Conservation (phyloP, 2,329 filamentous ascomycete genomes). For the Penicillium expansum region DNA sequence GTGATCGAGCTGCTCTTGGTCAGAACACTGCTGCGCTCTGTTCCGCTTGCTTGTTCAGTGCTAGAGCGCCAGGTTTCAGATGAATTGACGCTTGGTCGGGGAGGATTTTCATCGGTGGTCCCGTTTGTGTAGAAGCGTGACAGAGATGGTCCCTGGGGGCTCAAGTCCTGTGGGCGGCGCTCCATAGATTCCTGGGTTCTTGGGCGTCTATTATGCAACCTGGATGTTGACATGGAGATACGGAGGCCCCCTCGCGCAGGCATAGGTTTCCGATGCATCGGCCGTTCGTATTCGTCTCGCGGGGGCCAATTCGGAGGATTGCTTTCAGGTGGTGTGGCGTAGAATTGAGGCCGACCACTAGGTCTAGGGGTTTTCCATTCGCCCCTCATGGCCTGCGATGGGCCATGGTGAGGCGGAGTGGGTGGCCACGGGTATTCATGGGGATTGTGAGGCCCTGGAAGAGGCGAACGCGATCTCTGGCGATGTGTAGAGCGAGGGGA, state of each 20-base stretch:
- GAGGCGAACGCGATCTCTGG: slow-evolving; percentile 24
- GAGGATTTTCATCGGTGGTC: slow-evolving; percentile 34
- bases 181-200: slow-evolving; percentile 27
- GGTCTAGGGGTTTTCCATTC: slow-evolving; percentile 20
- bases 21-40: slow-evolving; percentile 76
- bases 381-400: slow-evolving; percentile 15
- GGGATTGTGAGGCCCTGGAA: slow-evolving; percentile 10
- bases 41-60: slow-evolving; percentile 58
- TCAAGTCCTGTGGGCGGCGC: slow-evolving; percentile 24
- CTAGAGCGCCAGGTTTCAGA: slow-evolving; percentile 60
- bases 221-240: slow-evolving; percentile 40
- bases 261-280: slow-evolving; percentile 26
- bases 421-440: slow-evolving; percentile 21
- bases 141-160: slow-evolving; percentile 24
- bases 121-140: slow-evolving; percentile 34
- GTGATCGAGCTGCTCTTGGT: slow-evolving; percentile 76
- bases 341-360: slow-evolving; percentile 23
- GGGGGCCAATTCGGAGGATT: slow-evolving; percentile 16
- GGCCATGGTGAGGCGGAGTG: slow-evolving; percentile 17
- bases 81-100: slow-evolving; percentile 60
- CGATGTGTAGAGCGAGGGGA: slow-evolving; percentile 19
- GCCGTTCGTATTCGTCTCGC: slow-evolving; percentile 26
- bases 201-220: slow-evolving; percentile 31
- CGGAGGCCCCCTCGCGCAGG: slow-evolving; percentile 31
- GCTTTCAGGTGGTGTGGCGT: slow-evolving; percentile 17